Base-by-base conservation (phyloP, 1,139 yeast genomes). In the Geotrichum reessii region DNA sequence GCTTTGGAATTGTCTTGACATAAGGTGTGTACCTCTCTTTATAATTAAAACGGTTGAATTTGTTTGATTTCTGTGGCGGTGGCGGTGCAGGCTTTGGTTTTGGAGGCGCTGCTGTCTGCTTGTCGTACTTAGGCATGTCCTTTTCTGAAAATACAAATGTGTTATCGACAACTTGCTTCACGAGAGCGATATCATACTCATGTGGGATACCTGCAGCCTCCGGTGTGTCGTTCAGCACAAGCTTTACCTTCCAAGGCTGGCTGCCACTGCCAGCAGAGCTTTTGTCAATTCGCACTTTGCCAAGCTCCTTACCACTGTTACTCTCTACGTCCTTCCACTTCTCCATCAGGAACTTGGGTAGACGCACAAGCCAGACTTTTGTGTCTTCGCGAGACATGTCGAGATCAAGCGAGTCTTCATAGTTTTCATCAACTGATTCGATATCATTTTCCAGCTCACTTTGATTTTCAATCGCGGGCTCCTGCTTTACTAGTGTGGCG, bases 91-190 rank as follows among this genome's bases (percentile, higher is more conserved):
- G 46, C 28, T 52, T 73, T 52, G 72, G 67, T 60, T 47, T 42
- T 19, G 49, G 70, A 12, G 33, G 44, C 47, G 53, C 70, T 40
- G 76, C 71, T 57, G 74, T 58, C 72, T 70, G 62, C 69, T 82
- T 84, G 65, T 83, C 84, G 69, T 82, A 85, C 64, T 84, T 82
- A 63, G 84, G 82, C 66, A 88, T 76, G 71, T 91, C 92, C 69
- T 89, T 86, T 74, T 93, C 99, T 31, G 92, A 85, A 71, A 93
- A 91, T n/a, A 91, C 89, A 70, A 81, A 93, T 61, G 95, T 88
- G 53, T 82, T 83, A 53, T 73, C 72, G 9, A 91, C 96, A 62
- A 83, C 84, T 49, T 87, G 84, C 72, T 90, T 90, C 33, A 87
- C 81, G 71, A 93, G 77, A 55, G 84, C 81, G 12, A 93, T 77